Conservation (phyloP, 306 rosid genomes). For the Rosa multiflora region DNA sequence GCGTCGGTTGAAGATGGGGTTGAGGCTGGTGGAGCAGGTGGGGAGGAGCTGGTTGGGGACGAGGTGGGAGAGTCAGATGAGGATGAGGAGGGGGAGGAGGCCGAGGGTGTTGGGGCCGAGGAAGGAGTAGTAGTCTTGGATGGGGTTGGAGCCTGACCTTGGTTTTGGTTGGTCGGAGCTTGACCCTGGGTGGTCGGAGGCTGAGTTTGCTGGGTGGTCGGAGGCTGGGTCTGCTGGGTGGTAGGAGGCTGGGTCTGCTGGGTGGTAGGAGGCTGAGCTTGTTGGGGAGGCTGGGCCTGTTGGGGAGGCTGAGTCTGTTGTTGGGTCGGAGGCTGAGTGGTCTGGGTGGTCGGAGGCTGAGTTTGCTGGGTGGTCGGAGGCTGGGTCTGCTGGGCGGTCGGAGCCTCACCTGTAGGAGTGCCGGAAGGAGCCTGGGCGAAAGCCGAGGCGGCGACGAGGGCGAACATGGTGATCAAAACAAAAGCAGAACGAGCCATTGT, state of each 20-base stretch:
- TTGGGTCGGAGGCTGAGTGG: background rate
- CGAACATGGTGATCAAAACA: constrained; percentile 22
- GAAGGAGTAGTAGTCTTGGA: background rate
- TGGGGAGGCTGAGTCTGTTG: background rate
- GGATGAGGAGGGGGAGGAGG: constrained; percentile 13
- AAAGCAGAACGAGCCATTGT: constrained; percentile 54
- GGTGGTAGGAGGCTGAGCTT: background rate
- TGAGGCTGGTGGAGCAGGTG: constrained; percentile 23
- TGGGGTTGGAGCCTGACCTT: constrained; percentile 16
- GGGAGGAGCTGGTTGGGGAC: constrained; percentile 19
- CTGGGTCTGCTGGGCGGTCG: background rate
- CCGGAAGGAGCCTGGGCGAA: constrained; percentile 51
- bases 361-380: background rate
- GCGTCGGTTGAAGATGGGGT: constrained; percentile 18
- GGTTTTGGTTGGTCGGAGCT: too few relatives aligned
- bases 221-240: background rate
- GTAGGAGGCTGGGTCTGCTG: background rate
- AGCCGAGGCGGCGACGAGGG: constrained; percentile 40
- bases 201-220: background rate
- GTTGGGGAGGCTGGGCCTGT: background rate
- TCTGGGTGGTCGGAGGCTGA: background rate
- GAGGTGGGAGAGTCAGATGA: constrained; percentile 32
- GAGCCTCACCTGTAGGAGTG: constrained; percentile 11
- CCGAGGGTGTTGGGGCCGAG: too few relatives aligned
- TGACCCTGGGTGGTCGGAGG: too few relatives aligned